Base-by-base conservation (phyloP, 2,329 filamentous ascomycete genomes). In the Fusarium transvaalense region DNA sequence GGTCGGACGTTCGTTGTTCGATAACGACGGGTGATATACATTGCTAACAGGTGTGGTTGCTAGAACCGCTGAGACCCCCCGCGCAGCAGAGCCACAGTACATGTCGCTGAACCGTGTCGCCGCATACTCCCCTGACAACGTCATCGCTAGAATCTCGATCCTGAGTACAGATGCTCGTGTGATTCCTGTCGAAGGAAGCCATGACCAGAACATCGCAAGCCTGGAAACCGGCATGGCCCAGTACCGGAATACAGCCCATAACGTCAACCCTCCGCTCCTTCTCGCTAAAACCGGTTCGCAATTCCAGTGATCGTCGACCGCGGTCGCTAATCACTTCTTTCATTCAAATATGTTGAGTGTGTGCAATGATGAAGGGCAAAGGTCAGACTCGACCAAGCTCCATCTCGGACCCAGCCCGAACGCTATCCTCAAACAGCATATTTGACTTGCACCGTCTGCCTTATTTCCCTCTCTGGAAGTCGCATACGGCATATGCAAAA, bases 21-120 rank as follows among this genome's bases (percentile, higher is more conserved):
- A 29, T 12, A 9, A 35, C 14, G 27, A 23, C 23, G 34, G 10
- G 23, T 14, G 17, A 7, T 23, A 32, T 29, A 48, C 39, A n/a
- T 38, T 37, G 61, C 61, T 69, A 62, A 69, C 62, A 21, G 32
- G 15, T 32, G 21, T 43, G 29, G 21, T 31, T 48, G 39, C 19
- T 43, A 69, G 66, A 15, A 38, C n/a, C 25, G 27, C 25, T 13
- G 31, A 23, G 25, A 19, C 48, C 34, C 14, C 35, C 31, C 61
- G 29, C 25, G 48, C 42, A n/a, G 39, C 63, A 32, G 66, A 52
- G 34, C 39, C 66, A 4, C 52, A 6, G 13, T 9, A 13, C n/a
- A 21, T 46, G 15, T 57, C 61, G 12, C 10, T 19, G 13, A 21
- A 21, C 29, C 56, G 48, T 13, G 52, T 25, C n/a, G 23, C 21